A percentile compares a stretch with the other conserved stretches of the same genome.
Evolutionary conservation across 75 land plant genomes (phyloP).

Genomic region (Cryptomeria japonica): DNA sequence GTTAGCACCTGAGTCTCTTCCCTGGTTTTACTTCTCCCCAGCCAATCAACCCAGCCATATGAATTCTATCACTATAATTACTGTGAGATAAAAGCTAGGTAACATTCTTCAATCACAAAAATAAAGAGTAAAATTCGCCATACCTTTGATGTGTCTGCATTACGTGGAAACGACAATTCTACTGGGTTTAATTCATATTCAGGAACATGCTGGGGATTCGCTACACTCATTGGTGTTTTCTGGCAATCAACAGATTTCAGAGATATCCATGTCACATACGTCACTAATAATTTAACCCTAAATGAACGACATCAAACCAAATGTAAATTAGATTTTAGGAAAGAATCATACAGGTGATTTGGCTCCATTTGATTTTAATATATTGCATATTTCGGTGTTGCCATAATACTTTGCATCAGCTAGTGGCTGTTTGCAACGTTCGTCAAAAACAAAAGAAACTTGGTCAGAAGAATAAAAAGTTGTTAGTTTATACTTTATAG

Average conservation of each 20-base stretch:
- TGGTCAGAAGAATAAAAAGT: not conserved
- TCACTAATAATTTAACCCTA: not conserved
- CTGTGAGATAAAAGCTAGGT: not conserved
- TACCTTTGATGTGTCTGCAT: constrained; percentile 58
- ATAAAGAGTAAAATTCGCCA: constrained; percentile 4
- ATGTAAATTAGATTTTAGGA: not conserved
- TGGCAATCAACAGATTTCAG: constrained; percentile 17
- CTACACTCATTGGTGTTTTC: constrained; percentile 85
- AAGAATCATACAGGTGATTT: constrained; percentile 58
- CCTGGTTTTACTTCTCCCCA: not conserved
- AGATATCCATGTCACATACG: not conserved
- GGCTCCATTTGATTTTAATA: constrained; percentile 77
- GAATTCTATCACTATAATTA: not conserved
- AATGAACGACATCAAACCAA: not conserved
- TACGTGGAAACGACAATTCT: constrained; percentile 57
- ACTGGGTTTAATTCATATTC: constrained; percentile 91
- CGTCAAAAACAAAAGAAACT: not conserved
- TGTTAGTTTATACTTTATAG: not conserved
- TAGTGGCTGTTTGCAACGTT: constrained; percentile 56
- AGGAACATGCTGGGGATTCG: constrained; percentile 73
- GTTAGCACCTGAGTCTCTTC: not conserved
- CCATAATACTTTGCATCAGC: constrained; percentile 90
- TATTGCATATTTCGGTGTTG: constrained; percentile 65
- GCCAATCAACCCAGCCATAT: not conserved
- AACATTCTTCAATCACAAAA: not conserved